Evolutionary conservation across 306 rosid species (phyloP), one percentile per base, ranked within the genome.

Genomic region (Hippophae gyantsensis): DNA sequence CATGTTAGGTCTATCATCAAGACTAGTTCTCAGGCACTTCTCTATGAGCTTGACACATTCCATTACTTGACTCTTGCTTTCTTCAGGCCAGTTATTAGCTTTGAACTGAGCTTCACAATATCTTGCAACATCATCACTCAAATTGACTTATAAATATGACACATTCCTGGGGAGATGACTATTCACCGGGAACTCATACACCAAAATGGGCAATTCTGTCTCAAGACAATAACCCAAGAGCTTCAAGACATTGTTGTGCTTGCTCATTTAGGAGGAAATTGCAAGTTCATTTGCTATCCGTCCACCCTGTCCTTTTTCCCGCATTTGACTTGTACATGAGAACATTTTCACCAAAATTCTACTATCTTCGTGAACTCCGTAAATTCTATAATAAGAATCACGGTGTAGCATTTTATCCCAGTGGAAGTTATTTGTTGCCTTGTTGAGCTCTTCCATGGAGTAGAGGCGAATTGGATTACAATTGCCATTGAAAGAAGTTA

Each of bases 221-320:
- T 63, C 65, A 1, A 70, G 58, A 55, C 69, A 70, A 40, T 60
- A 70, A 0, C 75, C 65, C 1, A 51, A 50, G 7, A 63, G 64
- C 69, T 63, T 63, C 63, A 70, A 11, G 9, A 63, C 60, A 10
- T 63, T 63, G 6, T 70, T 70, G 56, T 63, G 75, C 43, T 52
- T 52, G 61, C 69, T 70, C 61, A 57, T 70, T 9, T 44, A 27
- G 3, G 75, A 63, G 0, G 64, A 60, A 6, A 70, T n/a, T 3
- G 51, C 60, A 3, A 14, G 38, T 52, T 70, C 65, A 57, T 57
- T 63, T 44, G 63, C 6, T 13, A 58, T 58, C 7, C 1, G n/a
- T 42, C 57, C 7, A 48, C 6, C 11, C 12, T 8, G 38, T 48
- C 49, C 8, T 1, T 12, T 7, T 10, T 13, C 6, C 2, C 7